Base-by-base conservation (phyloP, 192 early-diverging fungal genomes). In the Rhizophagus prolifer region DNA sequence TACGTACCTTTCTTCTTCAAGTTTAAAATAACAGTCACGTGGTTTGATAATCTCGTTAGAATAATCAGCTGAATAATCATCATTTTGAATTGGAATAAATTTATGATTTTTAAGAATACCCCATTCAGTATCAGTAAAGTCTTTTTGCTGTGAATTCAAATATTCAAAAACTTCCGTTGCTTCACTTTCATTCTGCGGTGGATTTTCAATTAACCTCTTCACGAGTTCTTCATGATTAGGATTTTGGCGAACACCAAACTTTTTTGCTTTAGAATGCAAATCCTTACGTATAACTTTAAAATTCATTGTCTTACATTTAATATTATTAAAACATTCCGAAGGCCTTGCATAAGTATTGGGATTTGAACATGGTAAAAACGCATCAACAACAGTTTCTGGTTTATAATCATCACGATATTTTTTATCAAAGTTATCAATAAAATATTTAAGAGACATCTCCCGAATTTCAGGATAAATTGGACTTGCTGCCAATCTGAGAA, bases 141-240 rank as follows among this genome's bases (percentile, higher is more conserved):
- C 87, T 23, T 79, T 85, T 67, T 90, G 88, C 31, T 90, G 86
- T 21, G 83, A 83, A 14, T 88, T 80, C 54, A 95, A 78, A 77
- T 90, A 95, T 30, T 88, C 85, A 84, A 96, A 94, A 1, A 91
- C 78, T 0, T 65, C 61, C 2, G 78, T 81, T 1, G 91, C 93
- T 9, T 83, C 81, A 10, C 78, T 83, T 5, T 78, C 69, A 9
- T 83, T 68, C 4, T 67, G 9, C 0, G 82, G 79, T 5, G 79
- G 78, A 6, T 77, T 41, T 28, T 82, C 58, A 9, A 61, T n/a
- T 21, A 92, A 82, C 1, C 79, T 81, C 38, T 81, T 70, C 5
- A 91, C 9, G 12, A 88, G 26, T 16, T 73, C 60, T 1, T 59
- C 69, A 0, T 86, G 76, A 28, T 78, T 38, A 3, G 95, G 95